Evolutionary conservation across 768 basidiomycete species (phyloP).

Genomic region (Melanogaster broomeanus): DNA sequence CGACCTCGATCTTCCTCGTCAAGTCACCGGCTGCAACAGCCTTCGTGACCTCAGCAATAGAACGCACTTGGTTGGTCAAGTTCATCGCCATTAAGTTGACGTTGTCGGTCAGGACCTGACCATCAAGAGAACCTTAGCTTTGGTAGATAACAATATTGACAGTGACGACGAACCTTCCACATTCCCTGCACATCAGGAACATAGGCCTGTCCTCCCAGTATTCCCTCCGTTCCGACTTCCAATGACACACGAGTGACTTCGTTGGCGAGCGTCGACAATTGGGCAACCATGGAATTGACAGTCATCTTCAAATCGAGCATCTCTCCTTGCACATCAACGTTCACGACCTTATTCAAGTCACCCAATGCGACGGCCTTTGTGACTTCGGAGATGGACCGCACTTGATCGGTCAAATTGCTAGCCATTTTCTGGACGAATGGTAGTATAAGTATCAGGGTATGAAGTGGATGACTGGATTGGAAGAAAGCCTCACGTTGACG

Average conservation of each 20-base stretch:
- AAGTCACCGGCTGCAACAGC: constrained; percentile 93
- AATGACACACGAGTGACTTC: constrained; percentile 91
- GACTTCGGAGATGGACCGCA: constrained; percentile 88
- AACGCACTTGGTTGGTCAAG: constrained; percentile 88
- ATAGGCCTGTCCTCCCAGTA: constrained; percentile 88
- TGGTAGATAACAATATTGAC: background rate
- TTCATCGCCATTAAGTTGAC: constrained; percentile 92
- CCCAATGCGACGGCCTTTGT: constrained; percentile 80
- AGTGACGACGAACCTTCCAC: constrained; percentile 68
- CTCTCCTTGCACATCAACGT: constrained; percentile 93
- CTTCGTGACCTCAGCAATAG: constrained; percentile 89
- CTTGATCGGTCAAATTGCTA: constrained; percentile 81
- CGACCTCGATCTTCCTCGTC: constrained; percentile 90
- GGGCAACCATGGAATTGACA: constrained; percentile 77
- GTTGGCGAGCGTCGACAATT: constrained; percentile 70
- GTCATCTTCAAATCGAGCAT: constrained; percentile 86
- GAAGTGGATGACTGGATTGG: background rate
- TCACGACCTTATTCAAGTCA: constrained; percentile 80
- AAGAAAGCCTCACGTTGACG: constrained; percentile 66
- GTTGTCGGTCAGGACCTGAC: constrained; percentile 66
- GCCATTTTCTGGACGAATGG: constrained; percentile 73
- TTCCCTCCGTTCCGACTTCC: constrained; percentile 92
- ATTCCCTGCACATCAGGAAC: constrained; percentile 94
- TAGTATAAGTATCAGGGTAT: background rate
- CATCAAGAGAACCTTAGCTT: constrained; percentile 13